Base-by-base conservation (phyloP, 1,284 basidiomycete species). In the Malassezia brasiliensis region DNA sequence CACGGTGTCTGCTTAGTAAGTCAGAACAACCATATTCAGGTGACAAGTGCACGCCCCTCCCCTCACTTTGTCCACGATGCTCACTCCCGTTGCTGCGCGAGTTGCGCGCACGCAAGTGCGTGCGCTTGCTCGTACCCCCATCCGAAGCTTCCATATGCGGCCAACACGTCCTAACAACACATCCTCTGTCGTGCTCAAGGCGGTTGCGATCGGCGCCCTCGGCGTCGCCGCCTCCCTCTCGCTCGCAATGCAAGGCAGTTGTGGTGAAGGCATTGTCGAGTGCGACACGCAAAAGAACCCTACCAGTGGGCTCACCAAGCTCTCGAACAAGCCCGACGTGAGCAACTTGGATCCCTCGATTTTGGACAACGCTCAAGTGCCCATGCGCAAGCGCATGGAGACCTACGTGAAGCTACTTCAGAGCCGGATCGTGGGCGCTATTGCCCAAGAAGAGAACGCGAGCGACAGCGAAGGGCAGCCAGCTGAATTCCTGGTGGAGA, bases 341-440 rank as follows among this genome's bases (percentile, higher is more conserved):
- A 63, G 63, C 9, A 62, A 65, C 19, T 63, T 74, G 25, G 59
- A 73, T 19, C 52, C 61, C 2, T 40, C 45, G 2, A 42, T 70
- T 10, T 35, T 74, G 3, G 52, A 62, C 42, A 66, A 74, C 38
- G 19, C 53, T 3, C 54, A 52, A 0, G 61, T 58, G 12, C 66
- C 72, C 12, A 74, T 74, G 69, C 85, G 89, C 47, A 76, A 83
- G 42, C 83, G 83, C 60, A 84, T 96, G 74, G 84, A 88, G 59
- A 79, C 81, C 10, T 93, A 88, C 77, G 82, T 96, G 72, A 81
- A 83, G 60, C 74, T 77, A 9, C 82, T 96, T 22, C 93, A 96
- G 76, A 80, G 86, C 47, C 78, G 83, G 40, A 96, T 98, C 60
- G 87, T 96, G 56, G 69, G 77, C 36, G 81, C 83, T 0, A 81